Base-by-base conservation (phyloP, 2,329 filamentous ascomycete genomes). In the Cryphonectria japonica region DNA sequence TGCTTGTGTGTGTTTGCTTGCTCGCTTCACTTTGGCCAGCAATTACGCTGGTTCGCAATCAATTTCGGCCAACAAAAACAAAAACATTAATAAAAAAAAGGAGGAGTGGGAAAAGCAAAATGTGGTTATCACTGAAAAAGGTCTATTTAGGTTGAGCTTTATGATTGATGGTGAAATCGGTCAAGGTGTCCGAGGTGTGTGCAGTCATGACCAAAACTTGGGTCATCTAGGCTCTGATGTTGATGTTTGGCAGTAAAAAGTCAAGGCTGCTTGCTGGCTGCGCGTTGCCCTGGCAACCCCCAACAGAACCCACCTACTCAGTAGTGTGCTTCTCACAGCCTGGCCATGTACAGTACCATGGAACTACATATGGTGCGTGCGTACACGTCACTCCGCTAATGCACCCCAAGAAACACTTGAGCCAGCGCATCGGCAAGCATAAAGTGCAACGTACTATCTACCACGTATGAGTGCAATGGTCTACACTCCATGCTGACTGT, bases 231-330 rank as follows among this genome's bases (percentile, higher is more conserved):
- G 29, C 26, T 61, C 64, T 75, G 74, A 69, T 75, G 73, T 74
- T 71, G 66, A 69, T 71, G 71, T 72, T 73, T 71, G 50, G 46
- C 29, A 59, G n/a, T 19, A 16, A 50, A 67, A 62, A 7, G 67
- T 52, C 70, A 67, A 46, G 67, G 70, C 19, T 67, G 62, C 26
- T 43, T 14, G 14, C 13, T n/a, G 22, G 46, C 46, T 52, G 70
- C 19, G n/a, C 41, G 75, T 76, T 76, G 74, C 68, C 43, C 37
- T 52, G 72, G 71, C 69, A 75, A 76, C 74, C 0, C 2, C 46
- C n/a, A 22, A 26, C 1, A 43, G 61, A 16, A 19, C 37, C 61
- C 61, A 39, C 61, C 41, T 64, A 39, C 26, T 59, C 26, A 59
- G 29, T 26, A 9, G 22, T 13, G 22, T 29, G 11, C 26, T 13